Percentiles rank a stretch among this genome's conserved stretches.
phyloP scores from a whole-genome alignment of 306 rosid genomes.

The Cicer cuneatum region DNA sequence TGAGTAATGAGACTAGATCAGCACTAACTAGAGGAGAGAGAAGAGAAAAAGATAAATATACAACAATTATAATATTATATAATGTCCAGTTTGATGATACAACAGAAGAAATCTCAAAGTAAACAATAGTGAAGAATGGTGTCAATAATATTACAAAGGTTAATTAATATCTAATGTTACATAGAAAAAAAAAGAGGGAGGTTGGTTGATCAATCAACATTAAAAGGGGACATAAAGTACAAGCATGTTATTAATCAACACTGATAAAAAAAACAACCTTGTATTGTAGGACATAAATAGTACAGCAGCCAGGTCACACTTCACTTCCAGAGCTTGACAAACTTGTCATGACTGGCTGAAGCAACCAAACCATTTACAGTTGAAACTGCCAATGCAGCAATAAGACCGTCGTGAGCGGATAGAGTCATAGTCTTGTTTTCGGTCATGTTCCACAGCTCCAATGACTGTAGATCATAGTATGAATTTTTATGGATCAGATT shows the following conservation, averaged over 20 bases:
- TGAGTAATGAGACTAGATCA: not conserved
- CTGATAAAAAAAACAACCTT: constrained; percentile 38
- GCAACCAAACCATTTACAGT: constrained; percentile 83
- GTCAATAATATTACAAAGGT: constrained; percentile 42
- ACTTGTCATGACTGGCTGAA: constrained; percentile 94
- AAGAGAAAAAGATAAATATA: not conserved
- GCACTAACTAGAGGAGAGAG: not conserved
- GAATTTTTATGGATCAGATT: not conserved
- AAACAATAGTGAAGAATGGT: constrained; percentile 28
- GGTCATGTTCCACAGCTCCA: constrained; percentile 93
- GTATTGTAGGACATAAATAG: constrained; percentile 22
- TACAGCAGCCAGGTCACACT: not conserved
- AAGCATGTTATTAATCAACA: constrained; percentile 44
- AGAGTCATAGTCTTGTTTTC: constrained; percentile 95
- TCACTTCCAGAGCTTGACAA: constrained; percentile 92
- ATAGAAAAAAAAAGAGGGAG: constrained; percentile 18
- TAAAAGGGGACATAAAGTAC: constrained; percentile 40
- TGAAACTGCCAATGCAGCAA: constrained; percentile 82
- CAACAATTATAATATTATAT: not conserved
- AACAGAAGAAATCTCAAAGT: not conserved
- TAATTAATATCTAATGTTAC: constrained; percentile 43
- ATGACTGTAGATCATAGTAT: constrained; percentile 62
- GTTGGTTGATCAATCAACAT: constrained; percentile 40
- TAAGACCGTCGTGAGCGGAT: constrained; percentile 87
- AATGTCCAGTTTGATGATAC: constrained; percentile 19